Percentiles rank a stretch among this genome's conserved stretches.
Conservation (phyloP, 2,329 filamentous ascomycete species). For the Trichoderma arundinaceum region DNA sequence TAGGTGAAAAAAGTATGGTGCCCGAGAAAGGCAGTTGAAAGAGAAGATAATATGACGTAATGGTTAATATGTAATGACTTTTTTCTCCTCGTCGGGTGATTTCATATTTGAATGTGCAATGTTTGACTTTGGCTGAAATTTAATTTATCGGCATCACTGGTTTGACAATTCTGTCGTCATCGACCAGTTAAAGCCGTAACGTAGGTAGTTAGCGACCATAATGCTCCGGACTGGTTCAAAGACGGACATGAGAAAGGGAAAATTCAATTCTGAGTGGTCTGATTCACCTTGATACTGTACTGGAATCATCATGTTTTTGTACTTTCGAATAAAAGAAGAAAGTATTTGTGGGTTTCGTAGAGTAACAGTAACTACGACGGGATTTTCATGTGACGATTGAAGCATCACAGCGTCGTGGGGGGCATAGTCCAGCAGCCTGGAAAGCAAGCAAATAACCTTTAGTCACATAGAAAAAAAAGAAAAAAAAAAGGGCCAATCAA, state of each 20-base stretch:
- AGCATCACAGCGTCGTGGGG: no score
- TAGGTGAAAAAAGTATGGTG: conserved; percentile 17
- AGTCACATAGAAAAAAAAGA: no score
- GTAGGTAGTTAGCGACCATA: not conserved
- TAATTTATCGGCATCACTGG: conserved; percentile 15
- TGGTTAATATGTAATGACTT: conserved; percentile 24
- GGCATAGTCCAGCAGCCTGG: no score
- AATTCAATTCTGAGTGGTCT: not conserved
- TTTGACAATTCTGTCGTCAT: conserved; percentile 21
- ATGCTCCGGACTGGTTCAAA: not conserved
- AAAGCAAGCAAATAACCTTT: no score
- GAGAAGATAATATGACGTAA: conserved; percentile 26
- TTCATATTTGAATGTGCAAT: not conserved
- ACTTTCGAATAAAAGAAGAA: no score
- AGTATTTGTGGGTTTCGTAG: no score
- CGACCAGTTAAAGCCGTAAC: not conserved
- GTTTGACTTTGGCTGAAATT: not conserved
- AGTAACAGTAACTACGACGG: no score
- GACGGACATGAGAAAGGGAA: not conserved
- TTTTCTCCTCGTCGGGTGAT: not conserved
- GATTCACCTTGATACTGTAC: not conserved
- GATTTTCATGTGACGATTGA: no score
- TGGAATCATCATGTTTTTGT: no score
- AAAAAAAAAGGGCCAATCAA: no score
- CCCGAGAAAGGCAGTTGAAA: conserved; percentile 15